A percentile compares a stretch with the other conserved stretches of the same genome.
Conservation (phyloP, 768 basidiomycete genomes). For the Cubamyces lactineus region DNA sequence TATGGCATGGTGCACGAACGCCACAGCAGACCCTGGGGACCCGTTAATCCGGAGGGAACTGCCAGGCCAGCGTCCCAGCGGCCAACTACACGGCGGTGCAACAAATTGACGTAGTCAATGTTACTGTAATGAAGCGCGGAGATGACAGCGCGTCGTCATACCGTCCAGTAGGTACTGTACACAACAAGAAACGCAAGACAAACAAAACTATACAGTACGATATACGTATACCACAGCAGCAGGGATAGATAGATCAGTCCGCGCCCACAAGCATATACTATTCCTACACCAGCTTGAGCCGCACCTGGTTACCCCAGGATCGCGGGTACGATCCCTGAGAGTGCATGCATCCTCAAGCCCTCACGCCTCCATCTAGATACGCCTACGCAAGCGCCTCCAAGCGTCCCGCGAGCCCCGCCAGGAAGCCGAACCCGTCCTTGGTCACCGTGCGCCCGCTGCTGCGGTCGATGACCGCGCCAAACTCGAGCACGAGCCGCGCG, state of each 20-base stretch:
- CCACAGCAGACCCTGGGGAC: no score
- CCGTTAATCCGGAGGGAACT: no score
- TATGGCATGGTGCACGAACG: no score
- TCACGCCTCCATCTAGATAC: neutral
- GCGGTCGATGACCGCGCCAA: slow-evolving; percentile 68
- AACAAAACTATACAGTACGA: slow-evolving; percentile 17
- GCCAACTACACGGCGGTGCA: no score
- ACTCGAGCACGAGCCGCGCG: slow-evolving; percentile 68
- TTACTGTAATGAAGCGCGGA: no score
- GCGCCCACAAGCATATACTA: neutral
- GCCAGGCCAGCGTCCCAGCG: no score
- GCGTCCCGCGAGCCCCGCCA: slow-evolving; percentile 61
- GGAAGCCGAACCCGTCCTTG: slow-evolving; percentile 75
- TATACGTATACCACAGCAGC: slow-evolving; percentile 12
- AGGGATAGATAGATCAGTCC: slow-evolving; percentile 12
- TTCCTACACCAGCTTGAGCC: neutral
- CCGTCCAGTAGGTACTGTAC: neutral
- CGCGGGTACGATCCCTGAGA: no score
- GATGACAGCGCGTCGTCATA: no score
- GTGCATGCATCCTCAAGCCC: no score
- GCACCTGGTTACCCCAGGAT: no score
- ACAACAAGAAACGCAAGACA: slow-evolving; percentile 2
- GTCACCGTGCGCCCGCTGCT: slow-evolving; percentile 73
- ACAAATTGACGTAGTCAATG: no score
- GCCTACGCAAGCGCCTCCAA: slow-evolving; percentile 45